Evolutionary conservation across 495 filamentous ascomycete species (phyloP), one percentile per base, ranked within the genome.

Genomic region (Tuber umbilicatum): DNA sequence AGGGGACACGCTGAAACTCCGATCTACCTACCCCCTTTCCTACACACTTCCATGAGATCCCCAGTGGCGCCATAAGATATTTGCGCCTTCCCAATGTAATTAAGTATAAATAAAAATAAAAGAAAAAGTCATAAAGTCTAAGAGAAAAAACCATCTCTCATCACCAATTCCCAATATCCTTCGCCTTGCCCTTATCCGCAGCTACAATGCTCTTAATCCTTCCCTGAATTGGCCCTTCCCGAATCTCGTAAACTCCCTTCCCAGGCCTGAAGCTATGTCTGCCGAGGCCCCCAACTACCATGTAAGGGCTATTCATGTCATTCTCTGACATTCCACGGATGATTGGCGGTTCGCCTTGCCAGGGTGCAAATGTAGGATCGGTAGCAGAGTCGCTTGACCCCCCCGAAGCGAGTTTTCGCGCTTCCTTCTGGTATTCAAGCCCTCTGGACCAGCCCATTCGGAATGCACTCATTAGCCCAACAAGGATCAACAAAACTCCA

Each of bases 381-480:
- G 72, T 42, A 4, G 75, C 39, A 50, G 10, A 38, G n/a, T 68
- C 27, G 39, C 50, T 50, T 64, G 73, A 37, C 27, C 21, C 27
- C n/a, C 27, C 41, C 38, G 73, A 40, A 19, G 10, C 14, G 27
- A 64, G 12, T 35, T 35, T 64, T 35, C 4, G 55, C 12, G n/a
- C 35, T 27, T 68, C 74, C 71, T 67, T 60, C 37, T 72, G 73
- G 60, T 78, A 72, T 35, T 50, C 43, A 64, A 70, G 77, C 10
- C 77, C 77, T 23, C 71, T 79, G 31, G 77, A 72, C 77, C 77
- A 79, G 0, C 77, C 77, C 31, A 79, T 68, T 43, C 76, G 76
- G 76, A 79, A 79, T 55, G 77, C 77, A 17, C 71, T 78, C 77
- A 79, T 79, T 17, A 79, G 19, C 78, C 75, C 77, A 37, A 73